Evolutionary conservation across 805 yeast genomes (phyloP).

Genomic region (Teunomyces tritomae): DNA sequence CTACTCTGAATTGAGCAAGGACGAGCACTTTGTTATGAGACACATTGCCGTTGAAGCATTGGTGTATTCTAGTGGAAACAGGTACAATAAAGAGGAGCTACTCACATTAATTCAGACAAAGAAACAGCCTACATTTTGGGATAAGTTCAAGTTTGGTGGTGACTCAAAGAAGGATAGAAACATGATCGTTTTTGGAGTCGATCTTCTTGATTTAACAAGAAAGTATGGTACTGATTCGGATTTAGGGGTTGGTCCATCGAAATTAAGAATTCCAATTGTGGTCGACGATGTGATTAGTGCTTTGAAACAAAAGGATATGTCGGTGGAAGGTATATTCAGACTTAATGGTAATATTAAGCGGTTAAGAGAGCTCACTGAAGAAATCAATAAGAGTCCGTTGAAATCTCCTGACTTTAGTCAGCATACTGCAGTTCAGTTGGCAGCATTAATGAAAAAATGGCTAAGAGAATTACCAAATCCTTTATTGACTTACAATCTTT

Average conservation of each 20-base stretch:
- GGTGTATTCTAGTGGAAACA: constrained; percentile 26
- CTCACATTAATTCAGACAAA: constrained; percentile 41
- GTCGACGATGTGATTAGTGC: constrained; percentile 84
- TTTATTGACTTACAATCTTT: constrained; percentile 69
- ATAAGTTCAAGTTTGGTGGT: constrained; percentile 44
- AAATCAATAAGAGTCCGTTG: constrained; percentile 71
- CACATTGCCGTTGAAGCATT: constrained; percentile 58
- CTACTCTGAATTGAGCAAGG: constrained; percentile 60
- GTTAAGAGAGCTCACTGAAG: constrained; percentile 67
- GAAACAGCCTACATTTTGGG: constrained; percentile 51
- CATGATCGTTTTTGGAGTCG: constrained; percentile 67
- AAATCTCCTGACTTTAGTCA: constrained; percentile 65
- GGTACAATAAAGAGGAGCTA: constrained; percentile 34
- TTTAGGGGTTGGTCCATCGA: constrained; percentile 78
- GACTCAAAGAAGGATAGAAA: constrained; percentile 25
- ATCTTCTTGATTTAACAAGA: constrained; percentile 65
- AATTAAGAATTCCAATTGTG: constrained; percentile 76
- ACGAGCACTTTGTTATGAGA: constrained; percentile 57
- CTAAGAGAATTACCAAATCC: constrained; percentile 93
- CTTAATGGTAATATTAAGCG: constrained; percentile 92
- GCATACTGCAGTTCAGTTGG: constrained; percentile 87
- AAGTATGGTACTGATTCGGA: constrained; percentile 81
- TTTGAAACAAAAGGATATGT: constrained; percentile 86
- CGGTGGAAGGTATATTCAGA: constrained; percentile 94
- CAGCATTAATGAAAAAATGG: constrained; percentile 89